Percentiles rank a stretch among this genome's conserved stretches.
phyloP scores from a whole-genome alignment of 257 asterid species.

The Haberlea rhodopensis region DNA sequence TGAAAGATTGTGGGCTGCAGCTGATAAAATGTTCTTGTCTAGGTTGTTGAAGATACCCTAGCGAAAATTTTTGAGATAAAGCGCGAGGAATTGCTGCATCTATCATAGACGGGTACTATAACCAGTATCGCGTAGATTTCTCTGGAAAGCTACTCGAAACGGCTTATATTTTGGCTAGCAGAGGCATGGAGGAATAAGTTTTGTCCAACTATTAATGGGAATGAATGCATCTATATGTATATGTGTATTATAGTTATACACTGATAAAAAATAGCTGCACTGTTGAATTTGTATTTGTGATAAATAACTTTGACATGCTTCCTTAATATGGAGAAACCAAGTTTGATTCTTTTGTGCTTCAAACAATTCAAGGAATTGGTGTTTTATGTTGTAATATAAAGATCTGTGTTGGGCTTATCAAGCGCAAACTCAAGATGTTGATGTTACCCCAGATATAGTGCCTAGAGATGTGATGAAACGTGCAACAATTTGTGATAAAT shows the following conservation, averaged over 20 bases:
- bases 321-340: too few relatives aligned
- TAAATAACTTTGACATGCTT: too few relatives aligned
- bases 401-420: neutral
- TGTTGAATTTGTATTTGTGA: neutral
- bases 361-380: neutral
- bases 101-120: slow-evolving; percentile 39
- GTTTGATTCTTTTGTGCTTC: neutral
- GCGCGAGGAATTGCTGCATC: slow-evolving; percentile 65
- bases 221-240: neutral
- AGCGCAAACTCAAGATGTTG: too few relatives aligned
- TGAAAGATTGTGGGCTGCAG: neutral
- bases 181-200: neutral
- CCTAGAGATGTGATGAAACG: too few relatives aligned
- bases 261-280: neutral
- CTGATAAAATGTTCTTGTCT: slow-evolving; percentile 23
- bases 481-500: too few relatives aligned
- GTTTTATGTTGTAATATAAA: neutral
- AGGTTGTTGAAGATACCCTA: slow-evolving; percentile 91
- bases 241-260: too few relatives aligned
- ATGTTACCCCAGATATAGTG: too few relatives aligned
- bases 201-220: neutral
- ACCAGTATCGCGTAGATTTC: slow-evolving; percentile 9
- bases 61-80: slow-evolving; percentile 68
- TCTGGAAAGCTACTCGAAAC: slow-evolving; percentile 10
- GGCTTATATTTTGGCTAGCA: neutral